phyloP scores from a whole-genome alignment of 805 yeast genomes.

The Suhomyces xylopsoci region DNA sequence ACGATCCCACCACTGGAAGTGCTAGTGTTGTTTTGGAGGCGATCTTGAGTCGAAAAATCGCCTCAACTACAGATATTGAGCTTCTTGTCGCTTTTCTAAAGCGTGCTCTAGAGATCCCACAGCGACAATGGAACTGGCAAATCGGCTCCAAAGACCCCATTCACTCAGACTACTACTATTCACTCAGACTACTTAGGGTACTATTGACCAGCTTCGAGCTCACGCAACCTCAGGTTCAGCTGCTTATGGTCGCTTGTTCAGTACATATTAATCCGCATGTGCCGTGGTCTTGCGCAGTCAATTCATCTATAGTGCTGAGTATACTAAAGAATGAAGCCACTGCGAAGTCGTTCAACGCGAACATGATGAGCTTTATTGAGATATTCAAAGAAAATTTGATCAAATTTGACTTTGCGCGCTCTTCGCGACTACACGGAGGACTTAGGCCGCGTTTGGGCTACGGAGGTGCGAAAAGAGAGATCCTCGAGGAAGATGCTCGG shows the following conservation, averaged over 20 bases:
- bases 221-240: background rate
- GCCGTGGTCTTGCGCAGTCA: slow-evolving; percentile 25
- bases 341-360: background rate
- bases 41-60: background rate
- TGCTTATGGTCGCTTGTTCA: slow-evolving; percentile 9
- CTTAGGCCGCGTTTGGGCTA: slow-evolving; percentile 21
- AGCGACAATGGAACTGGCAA: background rate
- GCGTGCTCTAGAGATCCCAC: background rate
- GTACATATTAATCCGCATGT: slow-evolving; percentile 25
- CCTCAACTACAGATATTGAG: background rate
- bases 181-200: background rate
- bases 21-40: background rate
- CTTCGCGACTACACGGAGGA: slow-evolving; percentile 9
- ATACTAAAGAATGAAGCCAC: background rate
- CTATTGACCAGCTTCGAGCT: background rate
- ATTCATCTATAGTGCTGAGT: background rate
- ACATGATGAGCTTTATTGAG: background rate
- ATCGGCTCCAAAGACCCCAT: too few relatives aligned
- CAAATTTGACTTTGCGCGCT: background rate
- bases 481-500: slow-evolving; percentile 22
- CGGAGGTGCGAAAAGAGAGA: slow-evolving; percentile 16
- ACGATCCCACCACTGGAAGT: background rate
- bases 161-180: background rate
- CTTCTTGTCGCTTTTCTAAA: background rate
- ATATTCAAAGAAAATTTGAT: slow-evolving; percentile 2